Percentiles rank a stretch among this genome's conserved stretches.
phyloP scores from a whole-genome alignment of 116 monocot species.

The Papilionanthe hybrid region DNA sequence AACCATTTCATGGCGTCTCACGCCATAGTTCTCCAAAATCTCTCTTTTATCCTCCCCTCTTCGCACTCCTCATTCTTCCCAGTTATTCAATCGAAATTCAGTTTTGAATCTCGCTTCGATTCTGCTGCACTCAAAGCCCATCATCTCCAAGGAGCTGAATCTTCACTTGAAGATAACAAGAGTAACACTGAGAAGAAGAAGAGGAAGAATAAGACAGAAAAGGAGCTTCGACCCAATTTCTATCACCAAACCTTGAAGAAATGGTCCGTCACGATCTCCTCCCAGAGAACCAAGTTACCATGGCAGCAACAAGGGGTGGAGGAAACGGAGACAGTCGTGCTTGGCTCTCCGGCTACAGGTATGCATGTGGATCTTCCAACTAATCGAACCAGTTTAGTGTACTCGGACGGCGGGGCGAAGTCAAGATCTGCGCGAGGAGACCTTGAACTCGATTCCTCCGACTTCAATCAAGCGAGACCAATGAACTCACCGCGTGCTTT shows the following conservation, averaged over 20 bases:
- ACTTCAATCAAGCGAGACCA: neutral
- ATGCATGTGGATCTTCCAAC: neutral
- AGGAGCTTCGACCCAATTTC: conserved; percentile 58
- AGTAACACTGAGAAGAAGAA: no score
- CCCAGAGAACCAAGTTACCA: conserved; percentile 53
- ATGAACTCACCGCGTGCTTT: neutral
- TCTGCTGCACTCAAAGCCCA: conserved; percentile 4
- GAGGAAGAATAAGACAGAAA: conserved; percentile 45
- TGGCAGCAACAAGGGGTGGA: conserved; percentile 52
- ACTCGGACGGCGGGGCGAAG: neutral
- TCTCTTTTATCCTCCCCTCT: neutral
- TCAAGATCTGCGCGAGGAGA: neutral
- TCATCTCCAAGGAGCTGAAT: neutral
- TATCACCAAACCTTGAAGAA: conserved; percentile 52
- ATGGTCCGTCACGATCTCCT: conserved; percentile 61
- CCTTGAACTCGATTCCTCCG: neutral
- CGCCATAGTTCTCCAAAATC: neutral
- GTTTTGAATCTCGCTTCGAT: neutral
- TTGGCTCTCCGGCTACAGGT: neutral
- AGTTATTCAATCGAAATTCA: neutral
- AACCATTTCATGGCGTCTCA: neutral
- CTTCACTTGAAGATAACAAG: neutral
- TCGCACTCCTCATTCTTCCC: conserved; percentile 1
- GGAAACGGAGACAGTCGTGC: neutral
- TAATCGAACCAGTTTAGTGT: neutral